Conservation (phyloP, 2,329 filamentous ascomycete species). For the Hymenoscyphus infarciens region DNA sequence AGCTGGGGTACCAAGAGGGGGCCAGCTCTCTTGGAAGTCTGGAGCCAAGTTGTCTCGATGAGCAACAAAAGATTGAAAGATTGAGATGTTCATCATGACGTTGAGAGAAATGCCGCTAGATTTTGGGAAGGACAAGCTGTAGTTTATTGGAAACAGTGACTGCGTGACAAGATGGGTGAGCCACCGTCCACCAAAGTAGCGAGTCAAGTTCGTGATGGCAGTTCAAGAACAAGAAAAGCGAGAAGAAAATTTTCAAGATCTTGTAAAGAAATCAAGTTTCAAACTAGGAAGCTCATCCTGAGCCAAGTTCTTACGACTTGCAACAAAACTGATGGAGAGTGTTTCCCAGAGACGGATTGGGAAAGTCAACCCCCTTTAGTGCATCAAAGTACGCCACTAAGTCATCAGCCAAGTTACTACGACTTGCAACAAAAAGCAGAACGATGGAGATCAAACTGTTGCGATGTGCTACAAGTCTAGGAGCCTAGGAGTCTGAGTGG, state of each 20-base stretch:
- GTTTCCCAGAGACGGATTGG: background rate
- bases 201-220: background rate
- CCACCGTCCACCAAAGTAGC: background rate
- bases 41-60: slow-evolving; percentile 3
- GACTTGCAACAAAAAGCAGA: background rate
- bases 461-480: background rate
- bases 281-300: background rate
- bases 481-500: background rate
- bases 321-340: background rate
- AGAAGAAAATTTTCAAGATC: background rate
- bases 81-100: background rate
- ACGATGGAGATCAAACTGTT: background rate
- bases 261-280: background rate
- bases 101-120: background rate
- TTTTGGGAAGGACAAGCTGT: background rate
- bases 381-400: background rate
- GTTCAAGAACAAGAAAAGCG: background rate
- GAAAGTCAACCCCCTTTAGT: background rate
- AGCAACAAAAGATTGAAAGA: slow-evolving; percentile 5
- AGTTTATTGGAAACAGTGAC: background rate
- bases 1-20: background rate
- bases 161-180: background rate
- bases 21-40: background rate
- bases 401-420: background rate
- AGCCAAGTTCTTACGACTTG: background rate